Percentiles rank a stretch among this genome's conserved stretches.
Evolutionary conservation across 23 red algal genomes (phyloP).

Genomic region (Gracilaria vermiculophylla): DNA sequence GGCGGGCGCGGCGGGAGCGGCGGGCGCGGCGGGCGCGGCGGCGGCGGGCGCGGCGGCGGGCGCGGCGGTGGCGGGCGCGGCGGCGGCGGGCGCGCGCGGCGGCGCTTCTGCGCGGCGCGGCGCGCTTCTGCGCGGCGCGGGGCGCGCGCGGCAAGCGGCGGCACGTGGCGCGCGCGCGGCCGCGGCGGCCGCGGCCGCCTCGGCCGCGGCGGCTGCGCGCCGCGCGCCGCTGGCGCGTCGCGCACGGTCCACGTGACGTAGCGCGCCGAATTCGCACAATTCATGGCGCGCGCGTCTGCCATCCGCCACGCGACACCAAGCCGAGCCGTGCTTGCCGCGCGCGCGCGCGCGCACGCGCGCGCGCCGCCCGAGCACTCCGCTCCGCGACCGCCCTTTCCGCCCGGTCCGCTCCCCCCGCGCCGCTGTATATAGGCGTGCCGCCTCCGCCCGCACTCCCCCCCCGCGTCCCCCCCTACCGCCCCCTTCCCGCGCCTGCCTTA

Average conservation of each 20-base stretch:
- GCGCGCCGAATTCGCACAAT: conserved; percentile 23
- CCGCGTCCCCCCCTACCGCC: too few relatives aligned
- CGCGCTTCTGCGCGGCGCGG: too few relatives aligned
- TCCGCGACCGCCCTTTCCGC: background rate
- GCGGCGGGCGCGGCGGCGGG: too few relatives aligned
- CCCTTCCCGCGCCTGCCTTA: background rate
- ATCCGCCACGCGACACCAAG: background rate
- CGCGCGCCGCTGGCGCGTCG: background rate
- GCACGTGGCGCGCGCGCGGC: background rate
- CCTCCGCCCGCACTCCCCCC: background rate
- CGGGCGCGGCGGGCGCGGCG: background rate
- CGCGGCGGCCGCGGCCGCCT: background rate
- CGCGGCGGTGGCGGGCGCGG: too few relatives aligned
- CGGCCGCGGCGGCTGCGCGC: too few relatives aligned
- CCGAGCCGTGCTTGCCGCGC: background rate
- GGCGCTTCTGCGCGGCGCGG: too few relatives aligned
- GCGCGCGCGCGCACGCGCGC: background rate
- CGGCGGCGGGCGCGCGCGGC: too few relatives aligned
- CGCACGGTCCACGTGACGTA: conserved; percentile 30
- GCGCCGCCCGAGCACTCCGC: background rate
- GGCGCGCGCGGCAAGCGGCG: too few relatives aligned
- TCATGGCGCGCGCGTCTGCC: background rate
- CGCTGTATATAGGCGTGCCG: background rate
- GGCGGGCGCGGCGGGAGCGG: background rate
- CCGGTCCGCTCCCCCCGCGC: background rate